Base-by-base conservation (phyloP, 305 asterid genomes). In the Striga hermonthica region DNA sequence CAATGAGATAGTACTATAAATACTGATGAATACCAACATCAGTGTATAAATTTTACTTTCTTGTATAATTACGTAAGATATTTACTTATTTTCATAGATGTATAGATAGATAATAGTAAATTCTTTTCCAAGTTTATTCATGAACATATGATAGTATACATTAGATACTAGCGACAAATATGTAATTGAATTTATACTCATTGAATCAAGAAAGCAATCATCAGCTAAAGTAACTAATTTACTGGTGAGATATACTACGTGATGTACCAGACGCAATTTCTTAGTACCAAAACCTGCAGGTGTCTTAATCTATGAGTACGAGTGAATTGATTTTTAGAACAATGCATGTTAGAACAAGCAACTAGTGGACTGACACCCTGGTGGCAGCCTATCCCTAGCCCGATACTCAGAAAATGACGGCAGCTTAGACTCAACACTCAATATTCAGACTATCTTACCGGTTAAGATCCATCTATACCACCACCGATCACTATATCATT, bases 21-120 rank as follows among this genome's bases (percentile, higher is more conserved):
- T 52, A 35, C 31, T 54, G 54, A 50, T 16, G 9, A 58, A 48
- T 40, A 39, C 6, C 41, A 41, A 58, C 58, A 57, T 41, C 70
- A 16, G 44, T 39, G 6, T 1, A 39, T 39, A 22, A 1, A 22
- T 39, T 39, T 39, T 39, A 39, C 3, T 39, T 39, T 39, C 44
- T 4, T 39, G 9, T 4, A 39, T 39, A 1, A 22, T 22, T 22
- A 22, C 3, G 9, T 39, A 39, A 39, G 44, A 39, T 5, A 1
- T 39, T 39, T 39, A 3, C 44, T 39, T 39, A 39, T 39, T 39
- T 39, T 8, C 44, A 39, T 39, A 39, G 3, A 39, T 39, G 44
- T 8, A 39, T 39, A 39, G 6, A 39, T 39, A 39, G 6, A 8
- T 39, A 39, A 8, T 4, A 5, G 6, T 5, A 39, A 4, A 1